Conservation (phyloP, 768 basidiomycete species). For the Mycena amicta region DNA sequence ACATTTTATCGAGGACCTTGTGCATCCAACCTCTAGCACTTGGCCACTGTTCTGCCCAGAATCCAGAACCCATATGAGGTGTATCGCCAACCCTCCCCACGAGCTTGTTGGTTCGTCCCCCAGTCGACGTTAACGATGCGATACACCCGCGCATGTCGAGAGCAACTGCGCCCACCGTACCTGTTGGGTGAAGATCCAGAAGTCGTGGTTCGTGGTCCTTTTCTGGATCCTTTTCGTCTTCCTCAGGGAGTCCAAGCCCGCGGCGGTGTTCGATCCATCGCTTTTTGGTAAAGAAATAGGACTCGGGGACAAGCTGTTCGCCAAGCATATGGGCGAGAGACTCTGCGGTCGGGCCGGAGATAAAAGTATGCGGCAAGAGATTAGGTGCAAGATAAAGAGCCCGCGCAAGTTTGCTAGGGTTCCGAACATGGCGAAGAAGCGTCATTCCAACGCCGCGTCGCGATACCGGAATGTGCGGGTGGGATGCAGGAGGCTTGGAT, state of each 20-base stretch:
- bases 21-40: slow-evolving; percentile 29
- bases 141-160: slow-evolving; percentile 77
- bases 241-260: slow-evolving; percentile 74
- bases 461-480: slow-evolving; percentile 57
- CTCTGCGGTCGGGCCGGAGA: slow-evolving; percentile 71
- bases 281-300: slow-evolving; percentile 75
- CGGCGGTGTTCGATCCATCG: slow-evolving; percentile 80
- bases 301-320: slow-evolving; percentile 63
- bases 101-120: slow-evolving; percentile 82
- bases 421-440: slow-evolving; percentile 65
- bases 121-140: slow-evolving; percentile 74
- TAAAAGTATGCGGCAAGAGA: slow-evolving; percentile 65
- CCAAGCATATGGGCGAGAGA: slow-evolving; percentile 57
- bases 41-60: slow-evolving; percentile 84
- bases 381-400: slow-evolving; percentile 70
- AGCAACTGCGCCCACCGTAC: slow-evolving; percentile 86
- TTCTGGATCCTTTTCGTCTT: slow-evolving; percentile 28
- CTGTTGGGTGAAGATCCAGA: slow-evolving; percentile 66
- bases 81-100: slow-evolving; percentile 86
- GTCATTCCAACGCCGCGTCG: slow-evolving; percentile 68
- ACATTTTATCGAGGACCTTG: slow-evolving; percentile 45
- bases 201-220: slow-evolving; percentile 24
- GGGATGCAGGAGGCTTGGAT: slow-evolving; percentile 71
- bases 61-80: slow-evolving; percentile 74
- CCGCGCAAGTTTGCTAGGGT: slow-evolving; percentile 73